Base-by-base conservation (phyloP, 1,139 yeast genomes). In the Pneumocystis jirovecii region DNA sequence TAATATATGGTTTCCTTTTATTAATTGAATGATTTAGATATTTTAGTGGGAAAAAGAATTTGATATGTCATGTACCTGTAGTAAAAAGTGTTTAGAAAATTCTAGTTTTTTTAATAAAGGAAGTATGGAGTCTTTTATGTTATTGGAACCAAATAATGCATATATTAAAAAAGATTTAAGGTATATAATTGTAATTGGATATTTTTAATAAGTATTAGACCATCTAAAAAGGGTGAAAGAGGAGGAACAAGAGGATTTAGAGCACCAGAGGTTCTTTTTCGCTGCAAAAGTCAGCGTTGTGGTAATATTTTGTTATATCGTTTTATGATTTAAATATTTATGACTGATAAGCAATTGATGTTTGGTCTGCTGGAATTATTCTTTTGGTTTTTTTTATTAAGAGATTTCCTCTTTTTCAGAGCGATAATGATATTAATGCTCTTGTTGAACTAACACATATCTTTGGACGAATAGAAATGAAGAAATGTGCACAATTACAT, bases 201-300 rank as follows among this genome's bases (percentile, higher is more conserved):
- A 73, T 65, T 71, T 72, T 50, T 72, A 72, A 74, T 44, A 79
- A 77, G 66, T 66, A 68, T 29, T 4, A 72, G 68, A 12, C 68
- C 65, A 15, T 37, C 34, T 19, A 66, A 66, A 39, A 78, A 95
- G 67, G 95, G 95, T 1, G 87, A 87, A 71, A 82, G 95, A 73
- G 95, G 95, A 1, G 95, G 95, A 1, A 87, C 95, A 0, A 80
- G 95, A 71, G 93, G 93, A 0, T 86, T 86, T 72, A 78, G 93
- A 72, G 91, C 93, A 0, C 91, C 93, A 0, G 93, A 86, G 72
- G 91, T 86, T 8, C 76, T 86, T 63, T 81, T 86, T 75, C 85
- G 85, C 74, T 86, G 93, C 72, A 83, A 87, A 1, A 84, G 85
- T 69, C 93, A 86, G 74, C 78, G 84, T 3, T 82, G 85, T 1